phyloP scores from a whole-genome alignment of 2,329 filamentous ascomycete genomes.

The Neurospora sp. region DNA sequence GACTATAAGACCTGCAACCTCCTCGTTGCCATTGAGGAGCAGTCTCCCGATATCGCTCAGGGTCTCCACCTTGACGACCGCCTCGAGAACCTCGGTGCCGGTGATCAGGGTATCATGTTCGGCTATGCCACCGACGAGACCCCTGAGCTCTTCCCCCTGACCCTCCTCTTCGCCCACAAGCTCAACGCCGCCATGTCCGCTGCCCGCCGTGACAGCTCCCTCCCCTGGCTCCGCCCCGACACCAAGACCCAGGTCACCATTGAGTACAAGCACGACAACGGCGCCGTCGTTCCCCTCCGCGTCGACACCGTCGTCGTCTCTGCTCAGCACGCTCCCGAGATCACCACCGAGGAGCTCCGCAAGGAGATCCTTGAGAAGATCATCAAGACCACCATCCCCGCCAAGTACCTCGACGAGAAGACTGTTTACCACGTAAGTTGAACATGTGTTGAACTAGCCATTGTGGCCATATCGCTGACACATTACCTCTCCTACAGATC shows the following conservation, averaged over 20 bases:
- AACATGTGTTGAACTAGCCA: not conserved
- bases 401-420: conserved; percentile 81
- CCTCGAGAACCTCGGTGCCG: conserved; percentile 93
- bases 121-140: conserved; percentile 99
- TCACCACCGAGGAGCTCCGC: conserved; percentile 84
- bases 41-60: conserved; percentile 97
- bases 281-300: conserved; percentile 82
- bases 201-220: conserved; percentile 75
- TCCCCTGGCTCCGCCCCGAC: conserved; percentile 94
- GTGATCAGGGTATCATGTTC: conserved; percentile 99
- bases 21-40: conserved; percentile 97
- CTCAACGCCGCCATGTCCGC: conserved; percentile 91
- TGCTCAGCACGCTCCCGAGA: conserved; percentile 83
- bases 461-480: conserved; percentile 21
- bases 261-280: conserved; percentile 95
- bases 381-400: conserved; percentile 88
- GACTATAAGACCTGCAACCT: conserved; percentile 99
- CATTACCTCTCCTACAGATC: conserved; percentile 38
- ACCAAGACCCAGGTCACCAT: conserved; percentile 99
- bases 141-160: conserved; percentile 91
- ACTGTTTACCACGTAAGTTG: conserved; percentile 84
- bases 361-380: conserved; percentile 97
- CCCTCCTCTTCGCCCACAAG: conserved; percentile 89
- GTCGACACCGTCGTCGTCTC: conserved; percentile 97
- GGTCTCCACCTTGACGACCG: conserved; percentile 97